These are phyloP conservation scores for Tolypocladium ophioglossoides DNA, from an alignment of 2,329 filamentous ascomycete genomes.

Conservation along the genomic window DNA sequence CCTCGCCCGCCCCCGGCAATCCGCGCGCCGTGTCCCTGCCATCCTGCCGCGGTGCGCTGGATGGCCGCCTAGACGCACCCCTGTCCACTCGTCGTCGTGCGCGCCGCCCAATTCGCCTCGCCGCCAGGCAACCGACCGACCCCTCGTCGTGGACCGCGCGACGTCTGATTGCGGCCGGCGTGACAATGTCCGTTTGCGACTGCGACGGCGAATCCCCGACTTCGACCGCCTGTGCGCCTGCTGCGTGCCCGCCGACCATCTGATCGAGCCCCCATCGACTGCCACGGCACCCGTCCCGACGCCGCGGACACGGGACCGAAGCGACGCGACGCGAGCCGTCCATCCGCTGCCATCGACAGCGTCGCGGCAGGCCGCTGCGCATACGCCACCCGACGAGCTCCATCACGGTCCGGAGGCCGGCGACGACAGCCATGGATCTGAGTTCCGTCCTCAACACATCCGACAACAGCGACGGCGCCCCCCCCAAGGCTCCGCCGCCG, in stretches of 20 bases:
- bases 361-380: not conserved
- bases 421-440: conserved; percentile 34
- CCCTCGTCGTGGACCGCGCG: not conserved
- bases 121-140: not conserved
- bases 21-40: not conserved
- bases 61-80: not conserved
- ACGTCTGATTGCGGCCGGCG: conserved; percentile 3
- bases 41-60: not conserved
- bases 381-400: not conserved
- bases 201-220: conserved; percentile 10
- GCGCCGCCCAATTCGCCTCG: not conserved
- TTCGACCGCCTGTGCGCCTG: conserved; percentile 4
- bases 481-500: conserved; percentile 20
- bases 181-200: conserved; percentile 15
- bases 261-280: not conserved
- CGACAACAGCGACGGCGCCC: conserved; percentile 31
- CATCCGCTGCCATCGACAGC: not conserved
- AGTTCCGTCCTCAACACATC: conserved; percentile 43
- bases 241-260: conserved; percentile 6
- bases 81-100: not conserved
- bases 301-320: not conserved
- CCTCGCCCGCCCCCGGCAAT: not conserved
- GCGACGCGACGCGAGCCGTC: not conserved
- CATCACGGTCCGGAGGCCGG: not conserved
- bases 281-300: not conserved